A percentile compares a stretch with the other conserved stretches of the same genome.
phyloP scores from a whole-genome alignment of 2,329 filamentous ascomycete genomes.

The Ascocoryne sarcoides region DNA sequence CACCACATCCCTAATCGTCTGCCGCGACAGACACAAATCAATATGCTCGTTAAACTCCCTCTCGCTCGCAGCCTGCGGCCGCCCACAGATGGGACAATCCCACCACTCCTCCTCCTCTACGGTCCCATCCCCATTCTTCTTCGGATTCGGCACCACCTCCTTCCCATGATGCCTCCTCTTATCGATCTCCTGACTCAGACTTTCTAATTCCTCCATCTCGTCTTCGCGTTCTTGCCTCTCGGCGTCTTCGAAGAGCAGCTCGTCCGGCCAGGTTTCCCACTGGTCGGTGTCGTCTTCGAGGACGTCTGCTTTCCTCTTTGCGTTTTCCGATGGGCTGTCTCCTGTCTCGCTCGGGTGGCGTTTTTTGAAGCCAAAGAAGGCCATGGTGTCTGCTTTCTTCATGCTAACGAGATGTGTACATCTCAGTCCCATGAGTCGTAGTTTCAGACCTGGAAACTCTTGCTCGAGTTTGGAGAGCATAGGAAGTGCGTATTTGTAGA shows the following conservation, averaged over 20 bases:
- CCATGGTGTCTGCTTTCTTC: slow-evolving; percentile 67
- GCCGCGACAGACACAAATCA: slow-evolving; percentile 78
- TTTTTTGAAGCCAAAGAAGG: slow-evolving; percentile 64
- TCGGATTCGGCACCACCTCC: slow-evolving; percentile 40
- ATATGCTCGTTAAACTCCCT: slow-evolving; percentile 82
- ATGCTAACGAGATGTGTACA: slow-evolving; percentile 82
- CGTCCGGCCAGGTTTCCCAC: slow-evolving; percentile 63
- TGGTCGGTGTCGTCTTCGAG: slow-evolving; percentile 37
- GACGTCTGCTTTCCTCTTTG: slow-evolving; percentile 31
- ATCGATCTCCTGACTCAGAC: slow-evolving; percentile 44
- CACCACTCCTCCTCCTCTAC: slow-evolving; percentile 43
- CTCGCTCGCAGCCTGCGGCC: slow-evolving; percentile 68
- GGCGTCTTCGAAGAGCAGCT: slow-evolving; percentile 51
- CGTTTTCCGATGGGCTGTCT: slow-evolving; percentile 12
- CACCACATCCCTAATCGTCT: slow-evolving; percentile 77
- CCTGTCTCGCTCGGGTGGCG: slow-evolving; percentile 15
- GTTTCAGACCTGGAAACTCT: slow-evolving; percentile 68
- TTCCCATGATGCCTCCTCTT: slow-evolving; percentile 37
- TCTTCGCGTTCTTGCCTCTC: slow-evolving; percentile 50
- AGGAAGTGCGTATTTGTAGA: slow-evolving; percentile 73
- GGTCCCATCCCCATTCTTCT: slow-evolving; percentile 24
- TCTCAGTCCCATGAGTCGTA: slow-evolving; percentile 80
- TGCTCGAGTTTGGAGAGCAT: slow-evolving; percentile 79
- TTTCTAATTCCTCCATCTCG: slow-evolving; percentile 52
- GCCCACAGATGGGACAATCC: slow-evolving; percentile 82